Conservation (phyloP, 768 basidiomycete genomes). For the Tulasnella sp. region DNA sequence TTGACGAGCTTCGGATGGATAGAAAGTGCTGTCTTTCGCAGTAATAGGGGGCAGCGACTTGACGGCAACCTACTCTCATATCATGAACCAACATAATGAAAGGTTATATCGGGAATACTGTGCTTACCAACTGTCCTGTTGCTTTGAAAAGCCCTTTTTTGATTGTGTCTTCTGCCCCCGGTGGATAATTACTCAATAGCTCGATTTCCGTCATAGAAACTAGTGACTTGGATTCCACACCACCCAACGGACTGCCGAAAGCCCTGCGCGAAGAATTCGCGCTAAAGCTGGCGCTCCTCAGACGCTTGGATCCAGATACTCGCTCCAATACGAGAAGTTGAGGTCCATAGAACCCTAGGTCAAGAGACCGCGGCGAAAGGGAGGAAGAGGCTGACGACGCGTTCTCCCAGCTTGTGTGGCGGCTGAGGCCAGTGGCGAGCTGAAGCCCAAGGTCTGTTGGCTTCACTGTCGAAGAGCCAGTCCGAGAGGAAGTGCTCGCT, state of each 20-base stretch:
- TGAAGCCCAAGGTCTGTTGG: neutral
- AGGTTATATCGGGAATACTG: neutral
- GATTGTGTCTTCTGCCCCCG: neutral
- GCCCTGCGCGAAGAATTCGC: too few species aligned
- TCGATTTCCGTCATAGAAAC: neutral
- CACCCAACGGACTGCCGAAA: neutral
- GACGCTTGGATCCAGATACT: too few species aligned
- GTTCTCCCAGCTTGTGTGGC: slow-evolving; percentile 8
- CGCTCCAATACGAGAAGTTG: too few species aligned
- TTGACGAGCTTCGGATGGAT: neutral
- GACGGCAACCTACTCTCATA: neutral
- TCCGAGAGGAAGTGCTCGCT: neutral
- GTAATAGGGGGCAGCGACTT: neutral
- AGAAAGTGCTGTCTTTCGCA: neutral
- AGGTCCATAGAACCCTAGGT: too few species aligned
- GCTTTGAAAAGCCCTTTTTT: neutral
- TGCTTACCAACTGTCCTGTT: neutral
- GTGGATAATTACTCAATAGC: neutral
- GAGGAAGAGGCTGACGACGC: slow-evolving; percentile 14
- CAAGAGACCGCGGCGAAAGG: neutral
- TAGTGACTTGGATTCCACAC: too few species aligned
- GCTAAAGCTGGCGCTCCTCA: too few species aligned
- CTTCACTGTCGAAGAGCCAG: neutral
- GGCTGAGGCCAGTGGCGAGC: neutral
- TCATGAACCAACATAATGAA: neutral